Evolutionary conservation across 345 rosid species (phyloP), one percentile per base, ranked within the genome.

Genomic region (Anacardium occidentale): DNA sequence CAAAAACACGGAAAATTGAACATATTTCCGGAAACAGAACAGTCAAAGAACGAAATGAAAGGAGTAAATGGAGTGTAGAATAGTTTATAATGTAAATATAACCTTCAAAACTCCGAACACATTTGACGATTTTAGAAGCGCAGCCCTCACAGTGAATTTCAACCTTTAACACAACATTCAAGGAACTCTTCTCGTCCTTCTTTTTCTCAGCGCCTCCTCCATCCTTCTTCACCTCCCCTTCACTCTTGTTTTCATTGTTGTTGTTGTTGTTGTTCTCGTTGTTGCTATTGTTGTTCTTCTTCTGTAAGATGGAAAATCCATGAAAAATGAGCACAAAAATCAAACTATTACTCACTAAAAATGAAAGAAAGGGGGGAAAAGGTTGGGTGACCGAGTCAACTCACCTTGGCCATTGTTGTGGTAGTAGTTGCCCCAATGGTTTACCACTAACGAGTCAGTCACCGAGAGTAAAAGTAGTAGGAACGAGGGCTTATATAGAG

Each of bases 141-240:
- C 99, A 95, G 1, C 99, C 98, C 5, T 83, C 96, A 62, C 99
- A 95, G 61, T 91, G 91, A 89, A 89, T 89, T 37, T 92, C 93
- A 0, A 87, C 63, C 73, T 88, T 95, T 73, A 95, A 78, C 72
- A 95, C 87, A 64, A 84, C 83, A 11, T 83, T 68, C 10, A 68
- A 3, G 0, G 84, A 29, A 24, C 73, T 75, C 32, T 79, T 77
- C 4, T 81, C 76, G 2, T 45, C 78, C 17, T 83, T 79, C 65
- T 79, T 69, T 74, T 74, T 72, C 2, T 51, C 64, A 7, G 53
- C 75, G 26, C 72, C 52, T 62, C 68, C 83, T 59, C 52, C 66
- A 18, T 63, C 67, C 26, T 63, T 51, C 57, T 77, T 74, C 51
- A 78, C 69, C 66, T 69, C 75, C 52, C 71, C 83, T 63, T 66